These are phyloP conservation scores for Trichosporon sp. DNA, from an alignment of 1,284 basidiomycete genomes.

Conservation along the genomic window DNA sequence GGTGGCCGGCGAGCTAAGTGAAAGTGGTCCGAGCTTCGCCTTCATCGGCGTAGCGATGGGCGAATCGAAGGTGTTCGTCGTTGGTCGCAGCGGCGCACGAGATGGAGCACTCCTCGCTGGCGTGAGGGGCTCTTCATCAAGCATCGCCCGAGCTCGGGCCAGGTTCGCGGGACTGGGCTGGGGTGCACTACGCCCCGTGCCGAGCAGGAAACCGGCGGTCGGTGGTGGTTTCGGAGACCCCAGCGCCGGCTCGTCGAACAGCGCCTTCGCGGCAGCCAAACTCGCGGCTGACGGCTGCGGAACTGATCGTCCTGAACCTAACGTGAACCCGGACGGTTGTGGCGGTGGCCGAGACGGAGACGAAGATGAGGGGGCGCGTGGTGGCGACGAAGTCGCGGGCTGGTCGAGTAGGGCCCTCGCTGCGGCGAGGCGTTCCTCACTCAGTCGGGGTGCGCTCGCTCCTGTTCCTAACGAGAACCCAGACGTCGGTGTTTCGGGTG, in stretches of 20 bases:
- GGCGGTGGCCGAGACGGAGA: not conserved
- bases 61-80: constrained; percentile 38
- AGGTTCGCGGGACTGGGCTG: constrained; percentile 5
- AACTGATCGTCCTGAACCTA: not conserved
- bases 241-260: constrained; percentile 17
- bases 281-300: not conserved
- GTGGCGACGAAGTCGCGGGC: not conserved
- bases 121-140: constrained; percentile 19
- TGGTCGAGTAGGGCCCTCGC: not conserved
- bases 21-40: not conserved
- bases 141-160: constrained; percentile 16
- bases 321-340: constrained; percentile 11
- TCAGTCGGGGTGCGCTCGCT: not conserved
- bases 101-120: constrained; percentile 30
- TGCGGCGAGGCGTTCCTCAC: not conserved
- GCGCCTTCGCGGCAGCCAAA: constrained; percentile 15
- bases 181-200: constrained; percentile 3
- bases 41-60: constrained; percentile 18
- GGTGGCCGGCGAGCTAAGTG: constrained; percentile 34
- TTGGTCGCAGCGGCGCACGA: constrained; percentile 37
- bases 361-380: not conserved
- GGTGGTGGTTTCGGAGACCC: not conserved
- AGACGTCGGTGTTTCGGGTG: not conserved
- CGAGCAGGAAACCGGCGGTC: constrained; percentile 12
- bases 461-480: constrained; percentile 18